These are phyloP conservation scores for Blastomyces gilchristii DNA, from an alignment of 2,329 filamentous ascomycete species.

Conservation along the genomic window DNA sequence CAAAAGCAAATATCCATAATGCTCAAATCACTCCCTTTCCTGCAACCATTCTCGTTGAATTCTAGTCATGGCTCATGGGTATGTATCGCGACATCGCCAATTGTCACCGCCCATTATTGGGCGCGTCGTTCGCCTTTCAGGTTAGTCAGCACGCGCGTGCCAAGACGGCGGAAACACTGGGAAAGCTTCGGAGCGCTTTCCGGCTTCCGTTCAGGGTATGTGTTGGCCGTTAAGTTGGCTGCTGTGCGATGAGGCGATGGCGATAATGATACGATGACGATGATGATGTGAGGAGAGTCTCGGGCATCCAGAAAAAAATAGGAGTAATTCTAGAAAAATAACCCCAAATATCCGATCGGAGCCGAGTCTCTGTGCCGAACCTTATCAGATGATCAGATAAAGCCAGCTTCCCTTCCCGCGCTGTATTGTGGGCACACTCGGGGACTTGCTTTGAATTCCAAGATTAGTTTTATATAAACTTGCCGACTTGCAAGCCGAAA, in stretches of 20 bases:
- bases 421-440: too few species aligned
- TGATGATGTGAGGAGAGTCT: neutral
- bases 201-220: too few species aligned
- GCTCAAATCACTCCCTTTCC: neutral
- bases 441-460: neutral
- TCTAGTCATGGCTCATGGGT: neutral
- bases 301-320: neutral
- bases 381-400: constrained; percentile 3
- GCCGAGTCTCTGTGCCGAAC: neutral
- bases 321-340: neutral
- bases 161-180: neutral
- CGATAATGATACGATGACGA: neutral
- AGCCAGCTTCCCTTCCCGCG: neutral
- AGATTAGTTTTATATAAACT: too few species aligned
- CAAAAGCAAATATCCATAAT: neutral
- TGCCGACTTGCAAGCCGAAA: neutral
- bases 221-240: too few species aligned
- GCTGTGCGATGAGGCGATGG: too few species aligned
- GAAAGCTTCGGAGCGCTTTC: too few species aligned
- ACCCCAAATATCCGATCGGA: neutral
- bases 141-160: neutral
- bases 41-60: neutral
- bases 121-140: neutral
- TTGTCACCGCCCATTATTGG: neutral
- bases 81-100: neutral